phyloP scores from a whole-genome alignment of 2,329 filamentous ascomycete species.

The Pseudocercospora crystallina region DNA sequence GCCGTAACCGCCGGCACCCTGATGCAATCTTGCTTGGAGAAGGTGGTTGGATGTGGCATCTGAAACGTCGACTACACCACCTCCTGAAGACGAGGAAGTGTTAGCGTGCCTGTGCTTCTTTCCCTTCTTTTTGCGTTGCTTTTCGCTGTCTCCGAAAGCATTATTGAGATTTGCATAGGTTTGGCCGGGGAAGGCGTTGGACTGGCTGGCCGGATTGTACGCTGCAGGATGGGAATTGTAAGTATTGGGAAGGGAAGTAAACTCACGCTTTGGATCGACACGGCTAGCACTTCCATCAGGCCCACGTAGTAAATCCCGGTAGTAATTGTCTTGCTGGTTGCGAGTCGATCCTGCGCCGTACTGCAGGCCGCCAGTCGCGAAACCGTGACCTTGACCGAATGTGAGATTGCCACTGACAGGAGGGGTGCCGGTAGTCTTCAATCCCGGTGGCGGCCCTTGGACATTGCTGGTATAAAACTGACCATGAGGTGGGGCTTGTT shows the following conservation, averaged over 20 bases:
- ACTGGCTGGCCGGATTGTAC: conserved; percentile 23
- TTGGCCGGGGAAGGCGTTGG: conserved; percentile 24
- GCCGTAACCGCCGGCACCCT: conserved; percentile 68
- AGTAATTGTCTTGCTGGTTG: conserved; percentile 29
- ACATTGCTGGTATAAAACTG: conserved; percentile 83
- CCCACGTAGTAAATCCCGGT: conserved; percentile 24
- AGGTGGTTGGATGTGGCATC: conserved; percentile 95
- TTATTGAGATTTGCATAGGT: conserved; percentile 26
- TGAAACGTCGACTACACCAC: conserved; percentile 89
- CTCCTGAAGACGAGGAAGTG: conserved; percentile 96
- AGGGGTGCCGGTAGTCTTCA: conserved; percentile 93
- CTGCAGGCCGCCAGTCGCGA: conserved; percentile 66
- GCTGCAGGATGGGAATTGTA: conserved; percentile 24
- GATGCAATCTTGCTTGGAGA: conserved; percentile 85
- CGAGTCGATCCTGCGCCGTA: conserved; percentile 58
- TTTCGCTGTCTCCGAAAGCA: conserved; percentile 32
- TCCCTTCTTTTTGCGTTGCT: conserved; percentile 93
- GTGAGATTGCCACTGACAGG: conserved; percentile 76
- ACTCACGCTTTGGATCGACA: conserved; percentile 36
- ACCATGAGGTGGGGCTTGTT: conserved; percentile 43
- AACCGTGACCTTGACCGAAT: conserved; percentile 86
- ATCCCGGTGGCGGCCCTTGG: conserved; percentile 87
- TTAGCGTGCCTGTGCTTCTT: conserved; percentile 99
- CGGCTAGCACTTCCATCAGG: conserved; percentile 20
- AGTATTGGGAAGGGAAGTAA: conserved; percentile 30